Base-by-base conservation (phyloP, 768 basidiomycete species). In the Russula ochroleuca region DNA sequence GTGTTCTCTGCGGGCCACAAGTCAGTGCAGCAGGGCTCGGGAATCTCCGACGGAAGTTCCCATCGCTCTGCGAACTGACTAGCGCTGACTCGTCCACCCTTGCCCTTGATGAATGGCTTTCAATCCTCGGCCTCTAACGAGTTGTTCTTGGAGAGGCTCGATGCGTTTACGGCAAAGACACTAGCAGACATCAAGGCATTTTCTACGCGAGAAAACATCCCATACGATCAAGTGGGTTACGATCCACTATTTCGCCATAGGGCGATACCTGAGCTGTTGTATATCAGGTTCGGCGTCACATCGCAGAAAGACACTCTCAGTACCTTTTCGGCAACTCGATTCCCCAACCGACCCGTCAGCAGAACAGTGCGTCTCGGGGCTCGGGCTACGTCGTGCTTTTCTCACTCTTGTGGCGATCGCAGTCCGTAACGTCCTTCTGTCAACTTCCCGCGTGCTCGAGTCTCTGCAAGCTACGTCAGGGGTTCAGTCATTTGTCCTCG, bases 241-340 rank as follows among this genome's bases (percentile, higher is more conserved):
- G 41, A 11, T 13, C 58, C 40, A 41, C 38, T 15, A 37, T 37
- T 35, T 23, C 47, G 47, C 2, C 13, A n/a, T 15, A 28, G n/a
- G 31, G 28, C 10, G n/a, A 31, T 49, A 23, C 38, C 38, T 60
- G 17, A 60, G 23, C 15, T 48, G 23, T n/a, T 25, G 37, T 35
- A 80, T 77, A 80, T 76, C 61, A 81, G 81, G 71, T 77, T 56
- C 63, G 74, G 69, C 77, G 77, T 69, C 77, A 76, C 52, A 79
- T 87, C 64, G 83, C 86, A n/a, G 81, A 86, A 71, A 82, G 83
- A 79, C 85, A 88, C 67, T 78, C 79, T 64, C 81, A 77, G 69
- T 79, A 80, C 71, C 79, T 88, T 35, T 86, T 86, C 71, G 69
- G 68, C 15, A 25, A 54, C 70, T 56, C 62, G 14, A 28, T 21